Evolutionary conservation across 768 basidiomycete species (phyloP).

Genomic region (Psilocybe sp.): DNA sequence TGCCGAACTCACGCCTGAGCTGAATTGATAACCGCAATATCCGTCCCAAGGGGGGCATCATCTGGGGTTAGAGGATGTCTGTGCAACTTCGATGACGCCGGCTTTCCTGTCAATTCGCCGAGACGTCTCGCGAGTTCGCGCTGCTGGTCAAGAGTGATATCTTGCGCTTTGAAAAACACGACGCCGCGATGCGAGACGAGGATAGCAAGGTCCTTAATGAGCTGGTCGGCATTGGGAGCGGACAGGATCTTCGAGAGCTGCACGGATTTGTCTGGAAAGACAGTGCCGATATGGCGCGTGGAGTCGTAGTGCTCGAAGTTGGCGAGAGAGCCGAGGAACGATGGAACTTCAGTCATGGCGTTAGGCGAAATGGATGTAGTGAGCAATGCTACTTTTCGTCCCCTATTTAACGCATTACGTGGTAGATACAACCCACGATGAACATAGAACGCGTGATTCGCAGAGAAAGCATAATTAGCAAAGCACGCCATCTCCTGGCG

Average conservation of each 20-base stretch:
- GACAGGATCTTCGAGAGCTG: constrained; percentile 46
- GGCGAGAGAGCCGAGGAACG: constrained; percentile 33
- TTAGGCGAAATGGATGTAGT: background rate
- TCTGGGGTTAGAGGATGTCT: constrained; percentile 54
- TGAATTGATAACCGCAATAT: constrained; percentile 52
- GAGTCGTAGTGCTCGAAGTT: constrained; percentile 32
- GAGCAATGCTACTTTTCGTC: no score
- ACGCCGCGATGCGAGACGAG: constrained; percentile 57
- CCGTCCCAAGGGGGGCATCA: constrained; percentile 46
- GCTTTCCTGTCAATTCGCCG: constrained; percentile 49
- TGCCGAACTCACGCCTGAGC: constrained; percentile 26
- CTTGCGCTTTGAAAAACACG: constrained; percentile 61
- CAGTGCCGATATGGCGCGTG: constrained; percentile 59
- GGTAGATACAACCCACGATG: background rate
- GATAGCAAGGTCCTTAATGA: constrained; percentile 52
- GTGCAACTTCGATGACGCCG: constrained; percentile 45
- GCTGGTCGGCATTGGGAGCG: constrained; percentile 44
- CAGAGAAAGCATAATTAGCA: background rate
- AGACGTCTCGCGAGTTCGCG: constrained; percentile 45
- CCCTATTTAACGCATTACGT: background rate
- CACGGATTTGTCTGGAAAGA: constrained; percentile 39
- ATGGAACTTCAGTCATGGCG: constrained; percentile 6
- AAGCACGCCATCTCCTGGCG: constrained; percentile 10
- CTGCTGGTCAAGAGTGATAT: constrained; percentile 48
- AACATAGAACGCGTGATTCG: background rate